Conservation (phyloP, 2,329 filamentous ascomycete genomes). For the Harringtonia lauricola region DNA sequence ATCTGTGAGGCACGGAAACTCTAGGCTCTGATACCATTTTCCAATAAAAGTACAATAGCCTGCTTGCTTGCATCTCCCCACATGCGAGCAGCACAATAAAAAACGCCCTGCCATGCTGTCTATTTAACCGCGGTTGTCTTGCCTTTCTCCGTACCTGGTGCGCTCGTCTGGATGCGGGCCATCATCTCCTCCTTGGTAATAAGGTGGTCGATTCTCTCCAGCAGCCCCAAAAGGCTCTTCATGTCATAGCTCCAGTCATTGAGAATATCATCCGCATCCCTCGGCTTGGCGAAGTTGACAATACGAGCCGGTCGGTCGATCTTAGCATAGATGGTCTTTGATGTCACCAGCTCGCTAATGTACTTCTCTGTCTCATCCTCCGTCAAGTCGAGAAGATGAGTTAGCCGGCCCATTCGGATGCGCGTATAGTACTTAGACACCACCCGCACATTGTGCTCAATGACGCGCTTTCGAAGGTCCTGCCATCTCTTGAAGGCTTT, state of each 20-base stretch:
- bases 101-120: neutral
- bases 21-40: too few relatives aligned
- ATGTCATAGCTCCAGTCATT: conserved; percentile 98
- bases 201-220: conserved; percentile 86
- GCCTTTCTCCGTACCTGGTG: conserved; percentile 12
- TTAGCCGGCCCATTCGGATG: conserved; percentile 84
- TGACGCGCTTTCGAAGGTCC: conserved; percentile 93
- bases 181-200: conserved; percentile 99
- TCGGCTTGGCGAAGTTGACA: conserved; percentile 88
- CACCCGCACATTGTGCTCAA: conserved; percentile 97
- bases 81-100: too few relatives aligned
- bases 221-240: conserved; percentile 58
- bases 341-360: conserved; percentile 91
- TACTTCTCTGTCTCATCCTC: conserved; percentile 98
- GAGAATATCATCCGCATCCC: conserved; percentile 88
- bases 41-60: too few relatives aligned
- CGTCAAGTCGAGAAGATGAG: conserved; percentile 78
- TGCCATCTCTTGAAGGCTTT: conserved; percentile 84
- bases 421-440: conserved; percentile 98
- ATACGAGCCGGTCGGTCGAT: conserved; percentile 89
- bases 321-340: conserved; percentile 95
- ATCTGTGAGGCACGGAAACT: too few relatives aligned
- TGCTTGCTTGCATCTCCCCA: too few relatives aligned
- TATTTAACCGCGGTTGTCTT: conserved; percentile 22
- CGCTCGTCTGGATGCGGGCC: conserved; percentile 76